These are phyloP conservation scores for Anacardium occidentale DNA, from an alignment of 345 rosid species.

Conservation along the genomic window DNA sequence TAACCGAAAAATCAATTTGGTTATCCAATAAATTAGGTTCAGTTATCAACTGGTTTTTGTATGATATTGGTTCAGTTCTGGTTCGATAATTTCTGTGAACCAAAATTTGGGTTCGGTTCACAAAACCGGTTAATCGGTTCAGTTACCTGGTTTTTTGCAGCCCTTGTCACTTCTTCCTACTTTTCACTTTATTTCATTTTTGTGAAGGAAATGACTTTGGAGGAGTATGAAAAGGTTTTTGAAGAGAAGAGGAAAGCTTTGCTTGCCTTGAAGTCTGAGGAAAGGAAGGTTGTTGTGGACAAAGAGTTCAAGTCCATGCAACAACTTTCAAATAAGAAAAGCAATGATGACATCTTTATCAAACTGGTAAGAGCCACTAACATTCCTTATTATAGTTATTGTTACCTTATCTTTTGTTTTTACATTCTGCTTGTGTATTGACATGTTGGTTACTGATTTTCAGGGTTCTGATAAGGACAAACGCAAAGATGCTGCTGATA, in stretches of 20 bases:
- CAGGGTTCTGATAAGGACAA: slow-evolving; percentile 98
- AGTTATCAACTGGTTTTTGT: too few species aligned
- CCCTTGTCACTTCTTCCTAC: neutral
- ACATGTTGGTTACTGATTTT: slow-evolving; percentile 15
- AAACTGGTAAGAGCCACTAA: slow-evolving; percentile 60
- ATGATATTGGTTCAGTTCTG: too few species aligned
- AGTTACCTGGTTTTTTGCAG: too few species aligned
- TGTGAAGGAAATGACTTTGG: slow-evolving; percentile 88
- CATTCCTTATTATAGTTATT: neutral
- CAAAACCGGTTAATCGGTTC: too few species aligned
- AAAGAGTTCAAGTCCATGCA: slow-evolving; percentile 83
- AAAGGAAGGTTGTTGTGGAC: slow-evolving; percentile 73
- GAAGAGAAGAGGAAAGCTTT: slow-evolving; percentile 85
- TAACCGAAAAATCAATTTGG: too few species aligned
- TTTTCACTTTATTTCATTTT: neutral
- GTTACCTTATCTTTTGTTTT: neutral
- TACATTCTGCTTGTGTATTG: neutral
- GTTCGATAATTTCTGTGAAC: too few species aligned
- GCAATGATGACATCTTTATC: slow-evolving; percentile 74
- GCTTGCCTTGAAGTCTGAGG: slow-evolving; percentile 58
- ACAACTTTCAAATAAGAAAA: slow-evolving; percentile 83
- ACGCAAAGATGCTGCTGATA: slow-evolving; percentile 82
- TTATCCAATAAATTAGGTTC: too few species aligned
- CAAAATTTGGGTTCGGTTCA: too few species aligned
- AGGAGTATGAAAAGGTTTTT: slow-evolving; percentile 84